Base-by-base conservation (phyloP, 305 asterid genomes). In the Petunia hybrid region DNA sequence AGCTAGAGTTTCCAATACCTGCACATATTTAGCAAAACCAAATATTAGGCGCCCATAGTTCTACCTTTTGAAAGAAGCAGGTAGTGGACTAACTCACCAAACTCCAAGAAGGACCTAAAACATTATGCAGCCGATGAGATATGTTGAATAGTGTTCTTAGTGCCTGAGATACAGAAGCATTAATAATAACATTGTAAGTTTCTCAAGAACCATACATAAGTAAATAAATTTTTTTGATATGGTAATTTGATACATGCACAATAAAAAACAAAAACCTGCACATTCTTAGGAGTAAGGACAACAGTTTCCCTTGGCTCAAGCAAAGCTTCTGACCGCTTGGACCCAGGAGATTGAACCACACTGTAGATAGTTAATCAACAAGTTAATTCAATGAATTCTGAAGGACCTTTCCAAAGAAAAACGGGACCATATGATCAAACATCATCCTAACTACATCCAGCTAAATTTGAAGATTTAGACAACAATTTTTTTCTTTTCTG, bases 101-200 rank as follows among this genome's bases (percentile, higher is more conserved):
- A 87, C 94, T 98, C 99, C 99, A 96, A 74, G 99, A 96, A 81
- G 97, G 95, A 79, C 99, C 99, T 91, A 96, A 85, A 71, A 96
- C 94, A 83, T 96, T 96, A 85, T 96, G 98, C 80, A 96, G 87
- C 76, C 99, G 91, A 90, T 96, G 96, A 79, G 99, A 93, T 83
- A 96, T 89, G 84, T 96, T 96, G 88, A 96, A 96, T 85, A 96
- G 99, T 82, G 99, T 96, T 89, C 99, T 89, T 83, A 96, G 84
- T 77, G 99, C 98, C 99, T 96, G 90, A 68, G 60, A 59, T 43
- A 45, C 75, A 76, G 55, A 80, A 53, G 31, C 76, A 42, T 71
- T 39, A 77, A 67, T n/a, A 51, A 38, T 35, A 45, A 78, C 39
- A 45, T 51, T 22, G 48, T 73, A 73, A 59, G 76, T 38, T 38